A percentile compares a stretch with the other conserved stretches of the same genome.
Conservation (phyloP, 306 rosid species). For the Cucumis melo region DNA sequence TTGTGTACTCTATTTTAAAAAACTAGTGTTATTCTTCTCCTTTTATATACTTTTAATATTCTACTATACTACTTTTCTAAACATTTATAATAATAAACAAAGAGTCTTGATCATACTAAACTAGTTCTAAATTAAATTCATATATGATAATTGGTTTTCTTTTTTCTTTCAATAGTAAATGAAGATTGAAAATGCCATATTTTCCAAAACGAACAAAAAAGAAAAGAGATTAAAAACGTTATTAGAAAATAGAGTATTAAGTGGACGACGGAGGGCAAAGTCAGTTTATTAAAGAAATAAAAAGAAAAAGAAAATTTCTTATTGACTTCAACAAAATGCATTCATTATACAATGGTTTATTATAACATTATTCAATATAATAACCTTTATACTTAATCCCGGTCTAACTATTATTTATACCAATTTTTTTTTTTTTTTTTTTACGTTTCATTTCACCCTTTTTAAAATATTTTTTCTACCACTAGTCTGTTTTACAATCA, state of each 20-base stretch:
- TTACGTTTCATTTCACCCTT: too few relatives aligned
- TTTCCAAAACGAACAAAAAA: neutral
- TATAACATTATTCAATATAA: neutral
- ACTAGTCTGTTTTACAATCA: too few relatives aligned
- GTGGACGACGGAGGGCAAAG: neutral
- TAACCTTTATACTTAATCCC: neutral
- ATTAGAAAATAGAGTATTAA: neutral
- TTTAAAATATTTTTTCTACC: too few relatives aligned
- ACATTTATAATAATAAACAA: too few relatives aligned
- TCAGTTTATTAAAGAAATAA: too few relatives aligned
- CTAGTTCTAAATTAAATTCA: neutral
- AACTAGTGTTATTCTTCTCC: neutral
- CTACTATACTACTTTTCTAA: too few relatives aligned
- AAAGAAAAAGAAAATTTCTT: too few relatives aligned
- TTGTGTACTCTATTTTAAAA: neutral
- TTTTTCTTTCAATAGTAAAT: neutral
- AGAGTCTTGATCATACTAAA: neutral
- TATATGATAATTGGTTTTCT: neutral
- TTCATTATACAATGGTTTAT: neutral
- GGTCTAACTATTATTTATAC: too few relatives aligned
- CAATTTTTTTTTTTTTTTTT: too few relatives aligned
- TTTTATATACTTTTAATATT: neutral
- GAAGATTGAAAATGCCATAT: neutral
- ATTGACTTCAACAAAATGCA: neutral
- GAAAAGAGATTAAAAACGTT: neutral